These are phyloP conservation scores for Spinellus fusiger DNA, from an alignment of 192 early-diverging fungal genomes.

Conservation along the genomic window DNA sequence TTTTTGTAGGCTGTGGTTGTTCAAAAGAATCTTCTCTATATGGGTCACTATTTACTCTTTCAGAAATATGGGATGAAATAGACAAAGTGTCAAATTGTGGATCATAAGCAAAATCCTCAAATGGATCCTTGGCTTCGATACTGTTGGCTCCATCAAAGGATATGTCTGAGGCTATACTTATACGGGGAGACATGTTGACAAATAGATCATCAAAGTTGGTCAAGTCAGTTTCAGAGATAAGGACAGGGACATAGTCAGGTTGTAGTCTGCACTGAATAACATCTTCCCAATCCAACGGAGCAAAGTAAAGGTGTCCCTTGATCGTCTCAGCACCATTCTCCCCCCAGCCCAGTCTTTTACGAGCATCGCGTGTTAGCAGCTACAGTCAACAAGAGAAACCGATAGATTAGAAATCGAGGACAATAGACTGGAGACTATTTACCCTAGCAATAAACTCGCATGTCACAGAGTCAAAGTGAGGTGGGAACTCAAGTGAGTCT, in stretches of 20 bases:
- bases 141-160: constrained; percentile 10
- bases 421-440: constrained; percentile 15
- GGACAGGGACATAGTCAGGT: constrained; percentile 55
- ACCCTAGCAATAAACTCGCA: constrained; percentile 39
- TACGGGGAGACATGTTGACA: constrained; percentile 40
- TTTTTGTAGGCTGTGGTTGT: neutral
- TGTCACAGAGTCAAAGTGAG: constrained; percentile 35
- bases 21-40: neutral
- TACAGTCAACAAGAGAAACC: constrained; percentile 53
- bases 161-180: constrained; percentile 14
- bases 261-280: constrained; percentile 54
- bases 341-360: constrained; percentile 53
- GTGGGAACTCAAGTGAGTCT: constrained; percentile 43
- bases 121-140: constrained; percentile 3
- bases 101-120: constrained; percentile 10
- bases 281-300: constrained; percentile 58
- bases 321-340: constrained; percentile 57
- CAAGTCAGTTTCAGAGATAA: constrained; percentile 45
- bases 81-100: neutral
- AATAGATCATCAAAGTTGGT: constrained; percentile 51
- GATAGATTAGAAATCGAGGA: constrained; percentile 2
- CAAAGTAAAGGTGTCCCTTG: constrained; percentile 67
- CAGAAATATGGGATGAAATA: neutral
- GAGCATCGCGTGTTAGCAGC: constrained; percentile 54
- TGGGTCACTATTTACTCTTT: neutral